These are phyloP conservation scores for Trichoderma arundinaceum DNA, from an alignment of 2,329 filamentous ascomycete species.

Conservation along the genomic window DNA sequence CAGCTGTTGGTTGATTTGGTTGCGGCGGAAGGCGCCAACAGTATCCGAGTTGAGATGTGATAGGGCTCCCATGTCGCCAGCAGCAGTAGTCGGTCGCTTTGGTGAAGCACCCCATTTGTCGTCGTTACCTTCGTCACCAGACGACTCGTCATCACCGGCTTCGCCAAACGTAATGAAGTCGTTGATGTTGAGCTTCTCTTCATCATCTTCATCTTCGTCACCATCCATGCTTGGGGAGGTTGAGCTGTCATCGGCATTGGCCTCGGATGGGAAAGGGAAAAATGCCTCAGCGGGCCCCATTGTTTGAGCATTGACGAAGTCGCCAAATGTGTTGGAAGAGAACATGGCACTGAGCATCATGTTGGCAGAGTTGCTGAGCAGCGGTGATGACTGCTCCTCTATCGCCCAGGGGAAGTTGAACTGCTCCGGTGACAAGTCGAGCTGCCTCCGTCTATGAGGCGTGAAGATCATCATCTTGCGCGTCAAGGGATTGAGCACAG, in stretches of 20 bases:
- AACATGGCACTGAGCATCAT: conserved; percentile 80
- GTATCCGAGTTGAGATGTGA: conserved; percentile 70
- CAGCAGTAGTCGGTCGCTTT: conserved; percentile 54
- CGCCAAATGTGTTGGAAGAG: conserved; percentile 60
- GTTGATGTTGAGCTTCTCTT: conserved; percentile 68
- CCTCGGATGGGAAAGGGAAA: conserved; percentile 70
- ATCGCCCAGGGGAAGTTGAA: conserved; percentile 57
- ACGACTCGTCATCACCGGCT: conserved; percentile 60
- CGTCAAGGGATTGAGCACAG: conserved; percentile 61
- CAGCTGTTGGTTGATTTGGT: conserved; percentile 66
- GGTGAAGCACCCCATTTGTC: conserved; percentile 57
- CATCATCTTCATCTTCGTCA: conserved; percentile 66
- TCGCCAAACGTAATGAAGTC: conserved; percentile 75
- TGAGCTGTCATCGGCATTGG: conserved; percentile 59
- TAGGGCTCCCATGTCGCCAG: conserved; percentile 53
- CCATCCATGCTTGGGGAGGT: conserved; percentile 46
- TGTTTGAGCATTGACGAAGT: conserved; percentile 67
- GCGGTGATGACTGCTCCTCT: conserved; percentile 56
- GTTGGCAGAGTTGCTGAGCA: conserved; percentile 71
- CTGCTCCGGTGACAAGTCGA: conserved; percentile 61
- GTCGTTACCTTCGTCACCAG: conserved; percentile 64
- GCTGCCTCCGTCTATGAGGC: conserved; percentile 54
- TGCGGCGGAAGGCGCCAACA: conserved; percentile 78
- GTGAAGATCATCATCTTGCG: conserved; percentile 70
- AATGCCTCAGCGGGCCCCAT: conserved; percentile 77